phyloP scores from a whole-genome alignment of 2,329 filamentous ascomycete species.

The Periconia sp. region DNA sequence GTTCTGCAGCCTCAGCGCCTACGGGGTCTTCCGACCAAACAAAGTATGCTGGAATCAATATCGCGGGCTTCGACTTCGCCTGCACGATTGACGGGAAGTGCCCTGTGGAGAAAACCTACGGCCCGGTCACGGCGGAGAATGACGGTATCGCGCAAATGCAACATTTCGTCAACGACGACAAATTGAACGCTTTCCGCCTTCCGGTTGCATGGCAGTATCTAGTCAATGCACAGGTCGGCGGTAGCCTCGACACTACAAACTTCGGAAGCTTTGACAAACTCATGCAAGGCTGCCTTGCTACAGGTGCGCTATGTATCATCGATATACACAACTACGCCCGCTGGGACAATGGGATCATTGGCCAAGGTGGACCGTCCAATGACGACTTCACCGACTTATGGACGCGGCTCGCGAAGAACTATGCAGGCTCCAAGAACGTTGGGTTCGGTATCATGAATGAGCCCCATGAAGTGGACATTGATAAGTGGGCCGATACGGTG shows the following conservation, averaged over 20 bases:
- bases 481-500: not conserved
- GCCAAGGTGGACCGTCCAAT: not conserved
- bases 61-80: conserved; percentile 1
- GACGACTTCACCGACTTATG: not conserved
- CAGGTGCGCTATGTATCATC: not conserved
- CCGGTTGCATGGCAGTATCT: not conserved
- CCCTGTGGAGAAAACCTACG: too few species aligned
- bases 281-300: not conserved
- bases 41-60: not conserved
- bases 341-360: not conserved
- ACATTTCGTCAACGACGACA: conserved; percentile 1
- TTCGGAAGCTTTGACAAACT: not conserved
- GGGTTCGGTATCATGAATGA: conserved; percentile 1
- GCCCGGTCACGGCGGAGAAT: not conserved
- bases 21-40: not conserved
- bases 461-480: not conserved
- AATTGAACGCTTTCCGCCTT: not conserved
- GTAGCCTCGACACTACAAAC: not conserved
- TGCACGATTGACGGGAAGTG: not conserved
- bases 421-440: not conserved
- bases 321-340: conserved; percentile 1
- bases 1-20: not conserved
- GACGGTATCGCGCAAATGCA: conserved; percentile 1
- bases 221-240: not conserved
- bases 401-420: not conserved